A percentile compares a stretch with the other conserved stretches of the same genome.
phyloP scores from a whole-genome alignment of 805 yeast species.

The Yarrowia yakushimensis region DNA sequence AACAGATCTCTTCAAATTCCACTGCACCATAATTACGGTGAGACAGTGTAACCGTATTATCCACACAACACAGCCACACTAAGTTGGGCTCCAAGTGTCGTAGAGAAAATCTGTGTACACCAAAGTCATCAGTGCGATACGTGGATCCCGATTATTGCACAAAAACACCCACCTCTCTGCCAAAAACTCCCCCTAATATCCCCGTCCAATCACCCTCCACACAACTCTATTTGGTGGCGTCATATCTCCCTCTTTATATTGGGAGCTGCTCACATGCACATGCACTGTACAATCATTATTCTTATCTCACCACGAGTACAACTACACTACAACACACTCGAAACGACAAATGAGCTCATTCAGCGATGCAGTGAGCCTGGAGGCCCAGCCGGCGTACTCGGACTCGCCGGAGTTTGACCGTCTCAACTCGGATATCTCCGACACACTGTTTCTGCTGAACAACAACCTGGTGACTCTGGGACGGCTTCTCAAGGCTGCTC shows the following conservation, averaged over 20 bases:
- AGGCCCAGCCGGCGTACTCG: slow-evolving; percentile 34
- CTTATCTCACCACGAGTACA: background rate
- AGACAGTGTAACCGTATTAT: no score
- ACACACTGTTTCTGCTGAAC: slow-evolving; percentile 50
- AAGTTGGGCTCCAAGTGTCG: no score
- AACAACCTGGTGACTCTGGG: slow-evolving; percentile 50
- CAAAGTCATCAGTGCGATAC: no score
- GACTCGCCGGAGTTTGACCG: slow-evolving; percentile 55
- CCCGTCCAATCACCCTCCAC: background rate
- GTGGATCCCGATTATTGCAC: no score
- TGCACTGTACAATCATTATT: background rate
- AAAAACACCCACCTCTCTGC: no score
- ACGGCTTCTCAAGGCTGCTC: slow-evolving; percentile 44
- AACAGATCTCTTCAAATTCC: no score
- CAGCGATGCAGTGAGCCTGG: slow-evolving; percentile 34
- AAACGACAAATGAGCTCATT: slow-evolving; percentile 27
- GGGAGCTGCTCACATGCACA: background rate
- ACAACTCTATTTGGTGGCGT: background rate
- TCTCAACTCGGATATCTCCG: slow-evolving; percentile 45
- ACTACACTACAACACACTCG: background rate
- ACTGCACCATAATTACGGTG: no score
- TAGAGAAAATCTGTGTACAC: no score
- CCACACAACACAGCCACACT: no score
- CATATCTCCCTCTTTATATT: background rate
- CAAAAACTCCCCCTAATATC: background rate